Percentiles rank a stretch among this genome's conserved stretches.
phyloP scores from a whole-genome alignment of 164 flowering plant species.

The Cinnamomum micranthum region DNA sequence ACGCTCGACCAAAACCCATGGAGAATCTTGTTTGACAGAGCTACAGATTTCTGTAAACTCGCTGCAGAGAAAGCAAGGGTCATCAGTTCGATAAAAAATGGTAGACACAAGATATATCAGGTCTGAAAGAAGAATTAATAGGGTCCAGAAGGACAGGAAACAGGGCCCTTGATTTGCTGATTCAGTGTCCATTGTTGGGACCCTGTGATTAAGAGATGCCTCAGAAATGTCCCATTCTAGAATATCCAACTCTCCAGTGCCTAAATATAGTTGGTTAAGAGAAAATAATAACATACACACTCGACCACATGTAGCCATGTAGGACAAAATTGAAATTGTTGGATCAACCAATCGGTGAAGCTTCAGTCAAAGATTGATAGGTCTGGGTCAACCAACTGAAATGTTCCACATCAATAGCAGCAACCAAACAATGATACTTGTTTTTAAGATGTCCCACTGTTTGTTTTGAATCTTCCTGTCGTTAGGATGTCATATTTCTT shows the following conservation, averaged over 20 bases:
- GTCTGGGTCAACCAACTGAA: too few species aligned
- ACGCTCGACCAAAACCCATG: slow-evolving; percentile 31
- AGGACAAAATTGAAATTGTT: too few species aligned
- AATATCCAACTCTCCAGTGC: background rate
- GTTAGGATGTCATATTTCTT: too few species aligned
- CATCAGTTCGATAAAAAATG: slow-evolving; percentile 16
- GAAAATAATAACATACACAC: too few species aligned
- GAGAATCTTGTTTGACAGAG: slow-evolving; percentile 32
- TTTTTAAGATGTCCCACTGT: too few species aligned
- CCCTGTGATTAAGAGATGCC: background rate
- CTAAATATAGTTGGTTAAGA: background rate
- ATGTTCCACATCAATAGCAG: too few species aligned
- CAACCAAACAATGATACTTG: too few species aligned
- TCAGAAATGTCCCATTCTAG: background rate
- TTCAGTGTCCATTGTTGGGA: background rate
- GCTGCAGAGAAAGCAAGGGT: slow-evolving; percentile 21
- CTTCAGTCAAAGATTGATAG: too few species aligned
- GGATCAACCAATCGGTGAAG: too few species aligned
- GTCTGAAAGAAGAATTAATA: background rate
- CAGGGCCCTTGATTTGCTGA: background rate
- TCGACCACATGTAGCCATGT: too few species aligned
- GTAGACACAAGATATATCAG: background rate
- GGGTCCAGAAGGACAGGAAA: background rate
- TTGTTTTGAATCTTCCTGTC: too few species aligned
- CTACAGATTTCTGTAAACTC: slow-evolving; percentile 47